Base-by-base conservation (phyloP, 177 flowering plant genomes). In the Telopea speciosissima region DNA sequence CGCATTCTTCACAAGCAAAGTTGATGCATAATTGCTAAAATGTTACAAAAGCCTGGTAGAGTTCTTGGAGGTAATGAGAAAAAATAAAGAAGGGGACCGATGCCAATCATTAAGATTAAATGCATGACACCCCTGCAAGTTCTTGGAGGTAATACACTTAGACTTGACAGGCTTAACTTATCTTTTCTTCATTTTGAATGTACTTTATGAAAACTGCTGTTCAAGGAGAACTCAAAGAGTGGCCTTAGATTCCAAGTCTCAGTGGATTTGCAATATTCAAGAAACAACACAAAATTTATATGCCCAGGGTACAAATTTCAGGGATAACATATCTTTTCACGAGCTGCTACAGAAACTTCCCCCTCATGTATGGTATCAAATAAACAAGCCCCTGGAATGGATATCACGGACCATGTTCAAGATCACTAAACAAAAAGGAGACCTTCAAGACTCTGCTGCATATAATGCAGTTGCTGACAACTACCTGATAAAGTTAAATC, bases 391-490 rank as follows among this genome's bases (percentile, higher is more conserved):
- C 8, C 4, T 28, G 16, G 52, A 22, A 31, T 22, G 31, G 22
- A 22, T 6, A 4, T 14, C 19, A 52, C 13, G 22, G 28, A 22
- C 45, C 44, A 24, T 25, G 62, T 33, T 44, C 31, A 36, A 69
- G 26, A 70, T 62, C 23, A 63, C 36, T 17, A 25, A 42, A n/a
- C 14, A 5, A 70, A 45, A 44, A 36, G 26, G 24, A 49, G 44
- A 70, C 28, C 72, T 24, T 23, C 63, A 40, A 24, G 33, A 40
- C 44, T 69, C 65, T 42, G 4, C 28, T 69, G 61, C 65, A 40
- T 42, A 61, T 62, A 54, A 63, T 17, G 23, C 52, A 25, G 45
- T 24, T 26, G 25, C 25, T 24, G 5, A n/a, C 28, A 67, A 67
- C 59, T 23, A 24, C 22, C 54, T 14, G 63, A 68, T n/a, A 52